Evolutionary conservation across 495 filamentous ascomycete genomes (phyloP), one percentile per base, ranked within the genome.

Genomic region (Trichoderma gamsii): DNA sequence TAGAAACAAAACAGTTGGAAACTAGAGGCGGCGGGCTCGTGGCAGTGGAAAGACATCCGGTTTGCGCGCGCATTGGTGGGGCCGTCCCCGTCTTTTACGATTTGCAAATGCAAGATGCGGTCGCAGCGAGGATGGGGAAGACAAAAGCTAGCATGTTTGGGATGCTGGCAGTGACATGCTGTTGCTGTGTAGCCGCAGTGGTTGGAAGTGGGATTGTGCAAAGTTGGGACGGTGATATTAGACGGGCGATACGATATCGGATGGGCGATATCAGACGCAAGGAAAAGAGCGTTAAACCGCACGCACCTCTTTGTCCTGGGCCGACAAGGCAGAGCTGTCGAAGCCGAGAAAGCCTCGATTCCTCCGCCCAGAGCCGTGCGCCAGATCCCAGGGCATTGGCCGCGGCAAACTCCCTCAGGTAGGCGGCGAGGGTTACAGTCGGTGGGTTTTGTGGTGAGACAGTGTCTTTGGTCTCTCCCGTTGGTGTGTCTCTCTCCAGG

Each of bases 271-370:
- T 38, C 35, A 38, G 35, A 38, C 35, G 35, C 3, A 44, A 41
- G 16, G 29, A 64, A 7, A 64, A 41, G 11, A 7, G 25, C 23
- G 15, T 16, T 6, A 8, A 12, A 4, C 1, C 16, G 4, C 25
- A 46, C 65, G 44, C 12, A 67, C 65, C 65, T 67, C 44, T 13
- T 32, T 11, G 25, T 67, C 65, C 16, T 41, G 65, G 25, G 65
- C 15, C 15, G 65, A 56, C 44, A 67, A 41, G 25, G 65, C 65
- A 32, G 43, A 52, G 65, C 65, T 67, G 65, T 67, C 44, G 65
- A 13, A 8, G 44, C 65, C 65, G 27, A 67, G 65, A 67, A 52
- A 67, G 5, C 65, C 65, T 52, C 65, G 65, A 56, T 67, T 67
- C 27, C 44, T 16, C 27, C 65, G 25, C 56, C 56, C 56, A 6